Base-by-base conservation (phyloP, 1,284 basidiomycete genomes). In the Tremellales sp. region DNA sequence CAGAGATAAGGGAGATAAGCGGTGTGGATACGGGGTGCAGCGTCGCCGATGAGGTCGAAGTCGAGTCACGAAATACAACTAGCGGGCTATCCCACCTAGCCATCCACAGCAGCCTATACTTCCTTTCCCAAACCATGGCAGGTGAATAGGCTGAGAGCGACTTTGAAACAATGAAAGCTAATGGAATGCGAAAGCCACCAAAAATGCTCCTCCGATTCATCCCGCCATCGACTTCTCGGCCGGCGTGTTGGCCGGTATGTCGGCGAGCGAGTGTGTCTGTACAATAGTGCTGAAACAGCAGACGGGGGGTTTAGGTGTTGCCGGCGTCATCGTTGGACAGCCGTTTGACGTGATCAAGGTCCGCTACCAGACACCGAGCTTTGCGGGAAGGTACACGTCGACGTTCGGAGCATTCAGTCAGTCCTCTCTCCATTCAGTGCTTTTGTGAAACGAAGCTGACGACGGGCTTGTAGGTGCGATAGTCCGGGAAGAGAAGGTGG, bases 321-420 rank as follows among this genome's bases (percentile, higher is more conserved):
- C 62, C 4, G 71, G 71, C n/a, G 54, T 73, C 22, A 32, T 73
- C 3, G 71, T 71, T 4, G 71, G 71, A n/a, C 71, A 73, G 50
- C 71, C 71, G 2, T 66, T 73, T 42, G 71, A 73, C 45, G 69
- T 68, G 31, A 67, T 73, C 47, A 73, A 73, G 45, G 70, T 71
- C 24, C 54, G 71, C 14, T 72, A 68, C 44, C 71, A 73, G 48
- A 68, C 70, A 0, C 65, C 68, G 1, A 56, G 66, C 40, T 73
- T 54, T 54, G 54, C 51, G 5, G 65, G 68, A 10, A 43, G 58
- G 16, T 73, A 73, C 53, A 49, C 40, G 5, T 66, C 64, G 9
- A 68, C 66, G 9, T 57, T 58, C 22, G 56, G 63, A 9, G 70
- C 71, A 28, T 51, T 73, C n/a, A 50, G 69, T 69, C 45, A 51